phyloP scores from a whole-genome alignment of 768 basidiomycete species.

The Lentinula guzmanii region DNA sequence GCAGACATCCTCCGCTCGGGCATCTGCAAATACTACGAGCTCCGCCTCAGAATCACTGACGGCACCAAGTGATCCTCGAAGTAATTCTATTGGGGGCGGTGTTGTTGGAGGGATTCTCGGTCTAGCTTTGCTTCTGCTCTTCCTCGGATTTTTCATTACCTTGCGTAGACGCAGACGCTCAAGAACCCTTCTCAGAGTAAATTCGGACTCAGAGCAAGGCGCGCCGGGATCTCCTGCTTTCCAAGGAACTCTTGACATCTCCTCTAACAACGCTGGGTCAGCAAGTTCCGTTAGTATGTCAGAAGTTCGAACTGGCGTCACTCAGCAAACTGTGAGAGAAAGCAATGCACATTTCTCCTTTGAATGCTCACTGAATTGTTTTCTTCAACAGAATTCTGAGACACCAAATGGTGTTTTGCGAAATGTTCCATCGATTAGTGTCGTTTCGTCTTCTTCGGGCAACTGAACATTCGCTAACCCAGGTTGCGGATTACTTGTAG shows the following conservation, averaged over 20 bases:
- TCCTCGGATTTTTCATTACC: slow-evolving; percentile 23
- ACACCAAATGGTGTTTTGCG: background rate
- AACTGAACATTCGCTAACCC: background rate
- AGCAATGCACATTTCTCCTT: background rate
- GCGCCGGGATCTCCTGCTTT: background rate
- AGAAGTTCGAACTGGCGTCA: background rate
- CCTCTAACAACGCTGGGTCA: background rate
- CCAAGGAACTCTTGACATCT: background rate
- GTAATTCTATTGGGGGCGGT: slow-evolving; percentile 52
- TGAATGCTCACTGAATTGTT: background rate
- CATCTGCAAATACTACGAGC: slow-evolving; percentile 3
- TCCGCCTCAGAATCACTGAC: slow-evolving; percentile 11
- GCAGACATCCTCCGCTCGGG: slow-evolving; percentile 8
- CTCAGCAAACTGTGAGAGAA: background rate
- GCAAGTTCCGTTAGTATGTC: background rate
- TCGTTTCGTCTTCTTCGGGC: slow-evolving; percentile 1
- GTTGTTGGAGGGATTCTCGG: slow-evolving; percentile 49
- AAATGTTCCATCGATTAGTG: background rate
- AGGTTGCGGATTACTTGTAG: background rate
- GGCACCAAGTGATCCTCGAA: slow-evolving; percentile 8
- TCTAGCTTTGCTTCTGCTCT: slow-evolving; percentile 34
- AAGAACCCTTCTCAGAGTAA: slow-evolving; percentile 11
- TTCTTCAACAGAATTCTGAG: background rate
- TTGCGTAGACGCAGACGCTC: slow-evolving; percentile 14
- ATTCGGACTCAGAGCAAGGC: slow-evolving; percentile 15